Base-by-base conservation (phyloP, 148 eudicot species). In the Fallopia convolvulus region DNA sequence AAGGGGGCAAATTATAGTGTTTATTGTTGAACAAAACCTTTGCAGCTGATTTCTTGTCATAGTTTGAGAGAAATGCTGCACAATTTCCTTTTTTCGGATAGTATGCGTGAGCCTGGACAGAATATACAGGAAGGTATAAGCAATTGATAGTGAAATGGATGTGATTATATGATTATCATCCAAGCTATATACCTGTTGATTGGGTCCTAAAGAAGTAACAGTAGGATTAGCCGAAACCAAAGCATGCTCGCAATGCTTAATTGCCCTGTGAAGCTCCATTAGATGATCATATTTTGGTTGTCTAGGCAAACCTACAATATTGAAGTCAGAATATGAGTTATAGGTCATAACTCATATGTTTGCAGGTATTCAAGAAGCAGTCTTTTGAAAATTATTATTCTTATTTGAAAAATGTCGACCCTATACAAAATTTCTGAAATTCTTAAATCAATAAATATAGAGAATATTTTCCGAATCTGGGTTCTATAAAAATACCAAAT, bases 1-100 rank as follows among this genome's bases (percentile, higher is more conserved):
- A 92, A 65, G 97, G 99, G 77, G 99, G 99, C 79, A 95, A 77
- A 75, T 79, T 89, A 61, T 95, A 95, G 85, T 92, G 97, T 85
- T 63, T 80, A 80, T 91, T 87, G 77, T 92, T 92, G 83, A 91
- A 92, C 79, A 88, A 76, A 78, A 95, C 92, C 82, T 80, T 87
- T 3, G 77, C 93, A 52, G 85, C 84, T 41, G 89, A 88, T 1
- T 85, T 79, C 6, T 89, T 74, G 74, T 95, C 90, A 39, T 90
- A 88, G 80, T 91, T 95, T 49, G 97, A 72, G 5, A 95, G 90
- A 83, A 95, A 95, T 39, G 99, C 99, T 48, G 94, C 94, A 83
- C 99, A 92, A 26, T 74, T 84, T 84, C 97, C 97, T 8, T 77
- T 77, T 75, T 79, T 82, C 20, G 97, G 83, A 79, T 89, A 85